These are phyloP conservation scores for Rhodocollybia butyracea DNA, from an alignment of 768 basidiomycete species.

Conservation along the genomic window DNA sequence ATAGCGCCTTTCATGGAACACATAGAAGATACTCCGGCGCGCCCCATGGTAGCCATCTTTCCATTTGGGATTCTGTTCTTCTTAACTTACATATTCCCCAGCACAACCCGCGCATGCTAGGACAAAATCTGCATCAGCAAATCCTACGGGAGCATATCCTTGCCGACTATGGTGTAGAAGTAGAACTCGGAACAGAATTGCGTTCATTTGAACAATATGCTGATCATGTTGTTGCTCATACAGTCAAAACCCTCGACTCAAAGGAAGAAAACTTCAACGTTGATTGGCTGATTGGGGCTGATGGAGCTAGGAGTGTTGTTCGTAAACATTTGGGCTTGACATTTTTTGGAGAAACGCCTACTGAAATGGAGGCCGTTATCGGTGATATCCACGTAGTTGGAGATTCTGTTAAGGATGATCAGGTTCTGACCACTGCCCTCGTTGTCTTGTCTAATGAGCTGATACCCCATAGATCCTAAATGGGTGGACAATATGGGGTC, in stretches of 20 bases:
- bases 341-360: conserved; percentile 10
- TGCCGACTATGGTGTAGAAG: conserved; percentile 23
- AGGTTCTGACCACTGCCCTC: no score
- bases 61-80: no score
- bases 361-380: not conserved
- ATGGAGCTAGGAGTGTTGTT: conserved; percentile 13
- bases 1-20: not conserved
- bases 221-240: conserved; percentile 28
- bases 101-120: conserved; percentile 16
- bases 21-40: conserved; percentile 14
- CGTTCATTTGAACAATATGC: conserved; percentile 37
- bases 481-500: no score
- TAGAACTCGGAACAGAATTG: conserved; percentile 46
- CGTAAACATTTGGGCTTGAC: conserved; percentile 13
- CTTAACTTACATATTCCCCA: no score
- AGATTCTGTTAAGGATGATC: not conserved
- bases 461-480: no score
- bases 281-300: conserved; percentile 12
- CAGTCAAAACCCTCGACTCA: not conserved
- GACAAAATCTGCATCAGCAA: conserved; percentile 23
- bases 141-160: conserved; percentile 27
- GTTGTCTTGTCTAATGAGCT: no score
- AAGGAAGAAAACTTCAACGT: not conserved
- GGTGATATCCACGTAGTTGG: conserved; percentile 8
- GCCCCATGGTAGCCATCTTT: conserved; percentile 16